Evolutionary conservation across 371 early-diverging fungal genomes (phyloP).

Genomic region (Dinochytrium kinnereticum): DNA sequence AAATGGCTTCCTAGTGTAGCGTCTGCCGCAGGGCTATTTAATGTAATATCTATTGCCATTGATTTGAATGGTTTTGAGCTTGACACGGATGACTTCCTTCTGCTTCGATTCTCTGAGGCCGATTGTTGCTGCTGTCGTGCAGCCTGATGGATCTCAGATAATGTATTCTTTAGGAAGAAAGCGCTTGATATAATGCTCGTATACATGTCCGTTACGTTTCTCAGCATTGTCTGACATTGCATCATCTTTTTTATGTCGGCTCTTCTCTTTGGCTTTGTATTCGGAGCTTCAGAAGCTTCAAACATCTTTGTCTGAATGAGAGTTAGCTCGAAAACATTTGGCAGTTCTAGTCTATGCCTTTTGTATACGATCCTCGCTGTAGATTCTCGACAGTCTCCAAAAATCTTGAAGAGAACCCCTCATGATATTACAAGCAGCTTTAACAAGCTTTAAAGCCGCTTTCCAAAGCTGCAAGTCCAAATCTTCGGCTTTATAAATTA

Average conservation of each 20-base stretch:
- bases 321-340: background rate
- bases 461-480: constrained; percentile 66
- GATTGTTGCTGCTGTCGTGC: constrained; percentile 9
- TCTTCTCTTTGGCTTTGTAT: constrained; percentile 28
- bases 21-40: background rate
- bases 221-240: constrained; percentile 80
- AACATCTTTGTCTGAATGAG: constrained; percentile 3
- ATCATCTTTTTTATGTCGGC: constrained; percentile 74
- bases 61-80: background rate
- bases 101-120: background rate
- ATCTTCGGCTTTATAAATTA: constrained; percentile 41
- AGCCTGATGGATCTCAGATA: background rate
- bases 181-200: constrained; percentile 62
- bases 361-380: constrained; percentile 80
- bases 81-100: background rate
- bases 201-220: constrained; percentile 71
- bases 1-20: background rate
- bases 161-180: constrained; percentile 49
- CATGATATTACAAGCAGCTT: constrained; percentile 74
- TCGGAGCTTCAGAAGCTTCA: background rate
- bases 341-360: constrained; percentile 32
- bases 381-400: constrained; percentile 85
- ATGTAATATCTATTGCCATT: background rate
- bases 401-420: constrained; percentile 87
- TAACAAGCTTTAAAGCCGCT: constrained; percentile 69